Evolutionary conservation across 345 rosid genomes (phyloP).

Genomic region (Melaleuca quinquenervia): DNA sequence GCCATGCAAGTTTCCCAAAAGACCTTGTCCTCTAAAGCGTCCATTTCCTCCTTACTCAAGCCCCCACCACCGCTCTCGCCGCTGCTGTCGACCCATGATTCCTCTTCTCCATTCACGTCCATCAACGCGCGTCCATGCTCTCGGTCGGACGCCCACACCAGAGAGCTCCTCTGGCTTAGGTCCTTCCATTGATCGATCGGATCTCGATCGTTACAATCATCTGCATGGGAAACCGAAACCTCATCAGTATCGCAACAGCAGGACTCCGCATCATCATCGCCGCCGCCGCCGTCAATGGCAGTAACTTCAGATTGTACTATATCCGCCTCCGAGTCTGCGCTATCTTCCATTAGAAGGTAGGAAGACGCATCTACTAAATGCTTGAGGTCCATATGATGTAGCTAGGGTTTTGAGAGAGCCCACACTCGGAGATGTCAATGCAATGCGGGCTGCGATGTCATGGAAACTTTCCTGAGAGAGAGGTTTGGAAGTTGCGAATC

Average conservation of each 20-base stretch:
- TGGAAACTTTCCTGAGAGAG: not conserved
- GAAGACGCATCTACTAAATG: constrained; percentile 19
- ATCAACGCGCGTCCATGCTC: not conserved
- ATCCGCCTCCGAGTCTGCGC: constrained; percentile 41
- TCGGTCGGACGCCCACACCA: not conserved
- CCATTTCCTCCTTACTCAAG: constrained; percentile 19
- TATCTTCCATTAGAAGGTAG: constrained; percentile 33
- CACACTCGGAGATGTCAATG: not conserved
- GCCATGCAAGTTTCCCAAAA: constrained; percentile 68
- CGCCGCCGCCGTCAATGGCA: not conserved
- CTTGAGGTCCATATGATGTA: not conserved
- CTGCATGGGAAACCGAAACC: not conserved
- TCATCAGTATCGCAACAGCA: constrained; percentile 21
- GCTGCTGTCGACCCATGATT: not conserved
- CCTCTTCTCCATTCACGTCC: constrained; percentile 16
- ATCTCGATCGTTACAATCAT: not conserved
- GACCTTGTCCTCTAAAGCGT: constrained; percentile 43
- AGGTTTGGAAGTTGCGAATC: not conserved
- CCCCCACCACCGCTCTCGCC: not conserved
- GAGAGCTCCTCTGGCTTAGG: not conserved
- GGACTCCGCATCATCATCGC: constrained; percentile 43
- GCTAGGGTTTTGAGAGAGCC: not conserved
- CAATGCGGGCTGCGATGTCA: not conserved
- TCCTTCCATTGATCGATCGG: not conserved
- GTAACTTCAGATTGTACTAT: not conserved